Base-by-base conservation (phyloP, 352 stramenopile genomes). In the Aphanomyces cochlioides region DNA sequence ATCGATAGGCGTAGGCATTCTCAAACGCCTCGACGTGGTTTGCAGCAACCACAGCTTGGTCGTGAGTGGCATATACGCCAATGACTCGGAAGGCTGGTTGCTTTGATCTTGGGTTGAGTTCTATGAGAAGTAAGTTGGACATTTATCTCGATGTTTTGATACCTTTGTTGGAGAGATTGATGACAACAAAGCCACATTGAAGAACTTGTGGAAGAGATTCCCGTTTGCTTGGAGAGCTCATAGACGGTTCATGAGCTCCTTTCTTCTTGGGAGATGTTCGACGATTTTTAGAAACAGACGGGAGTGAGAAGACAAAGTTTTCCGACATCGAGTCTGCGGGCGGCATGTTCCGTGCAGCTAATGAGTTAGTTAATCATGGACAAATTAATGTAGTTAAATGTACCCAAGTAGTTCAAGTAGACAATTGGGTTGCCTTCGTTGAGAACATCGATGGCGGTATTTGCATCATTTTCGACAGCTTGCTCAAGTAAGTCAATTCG, bases 241-340 rank as follows among this genome's bases (percentile, higher is more conserved):
- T 28, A 28, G 28, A 28, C 28, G 28, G 28, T 28, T 28, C 28
- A 28, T 2, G 28, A 28, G 28, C 28, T 28, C 28, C 28, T 28
- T 28, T 28, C 28, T 28, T 28, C 28, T 28, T 28, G 28, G 28
- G 28, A 28, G 28, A 28, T 28, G 28, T 28, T 28, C 2, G 28
- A 28, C 28, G 28, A 28, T 28, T 28, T 28, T 28, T 28, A 28
- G 28, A 28, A 28, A 37, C 12, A 5, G 63, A 19, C 47, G 84
- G 80, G 0, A 78, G 75, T 19, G 84, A 89, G 60, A 88, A 91
- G 19, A 89, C 82, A 58, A 87, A 91, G 47, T 91, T 88, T 5
- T 89, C 80, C 45, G 86, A 80, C 3, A 85, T 71, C 38, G 83
- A 78, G 17, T 88, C 80, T 19, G 79, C 85, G 8, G 41, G 38